Evolutionary conservation across 768 basidiomycete species (phyloP), one percentile per base, ranked within the genome.

Genomic region (Suillus decipiens): DNA sequence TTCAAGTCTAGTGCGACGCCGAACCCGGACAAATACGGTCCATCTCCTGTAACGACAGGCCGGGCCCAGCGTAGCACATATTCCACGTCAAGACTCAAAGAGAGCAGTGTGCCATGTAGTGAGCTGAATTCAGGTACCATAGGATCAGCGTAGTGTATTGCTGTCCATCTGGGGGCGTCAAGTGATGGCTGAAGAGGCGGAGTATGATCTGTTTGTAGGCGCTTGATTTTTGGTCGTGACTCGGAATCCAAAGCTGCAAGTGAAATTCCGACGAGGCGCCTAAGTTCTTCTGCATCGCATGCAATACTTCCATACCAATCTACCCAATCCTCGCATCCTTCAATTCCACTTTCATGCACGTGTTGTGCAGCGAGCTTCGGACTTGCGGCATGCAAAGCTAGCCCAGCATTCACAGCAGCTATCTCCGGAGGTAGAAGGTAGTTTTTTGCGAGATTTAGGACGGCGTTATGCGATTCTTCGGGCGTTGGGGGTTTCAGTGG

Each of bases 1-100:
- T 99, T 99, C 68, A 99, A 76, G 68, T 96, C 94, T 60, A 99
- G 79, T 24, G 90, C 83, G 8, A 96, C 96, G 3, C 97, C 97
- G 68, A 94, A 99, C 5, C 96, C 96, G 3, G 90, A 87, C 9
- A 99, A 78, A 69, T 83, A 43, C 0, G 66, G 59, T 10, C 71
- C 63, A 39, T 43, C 56, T 57, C 39, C 7, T 41, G 39, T 28
- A n/a, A 57, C 19, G 10, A 31, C 12, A 41, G 56, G 56, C 10
- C 65, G 67, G 19, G 69, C 72, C 74, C 74, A 75, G 22, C 95
- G 84, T 59, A 95, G 81, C 36, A 95, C 80, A 69, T 94, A 95
- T 74, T 89, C 85, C 36, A 93, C 78, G 15, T 79, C 78, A 5
- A 84, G 80, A 17, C 75, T 71, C 3, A 79, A 74, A 22, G 74